Evolutionary conservation across 1,284 basidiomycete genomes (phyloP), one percentile per base, ranked within the genome.

Genomic region (Cutaneotrichosporon sp.): DNA sequence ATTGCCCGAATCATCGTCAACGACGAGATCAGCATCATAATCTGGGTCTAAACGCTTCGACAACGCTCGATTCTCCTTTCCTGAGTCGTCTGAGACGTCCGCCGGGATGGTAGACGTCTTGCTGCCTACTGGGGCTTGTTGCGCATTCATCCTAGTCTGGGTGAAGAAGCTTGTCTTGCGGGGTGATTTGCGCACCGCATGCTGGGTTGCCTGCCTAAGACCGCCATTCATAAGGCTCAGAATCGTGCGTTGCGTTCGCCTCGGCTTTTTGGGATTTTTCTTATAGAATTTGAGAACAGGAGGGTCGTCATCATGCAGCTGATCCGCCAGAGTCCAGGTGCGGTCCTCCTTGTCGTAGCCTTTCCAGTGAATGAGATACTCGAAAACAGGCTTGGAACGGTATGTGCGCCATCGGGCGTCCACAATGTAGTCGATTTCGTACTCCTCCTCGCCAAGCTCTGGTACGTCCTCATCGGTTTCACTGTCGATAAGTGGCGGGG

Each of bases 221-320:
- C 12, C 20, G 27, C 22, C 25, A 16, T 26, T 10, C 29, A 57
- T 41, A 6, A 52, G 19, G 32, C 51, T 51, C 4, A 50, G 24
- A 5, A 50, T 22, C 14, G 46, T 55, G 9, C 35, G 39, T 22
- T 52, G 50, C 19, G 14, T 43, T 20, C 32, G 29, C 4, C 44
- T 32, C 1, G 66, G 66, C 44, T 67, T 69, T 12, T 29, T 42
- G 9, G 68, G 70, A 33, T 67, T 31, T 26, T 56, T 50, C 25
- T 49, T 45, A 49, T 66, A 69, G 45, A 68, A 68, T 2, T 59
- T 59, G 4, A 66, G 19, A 12, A 70, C 68, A 14, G 63, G 65
- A 16, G 64, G 63, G 54, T 69, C 77, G 51, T 80, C 77, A 63
- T 66, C 61, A 24, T 71, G 64, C 27, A 72, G 63, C 46, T 71